A percentile compares a stretch with the other conserved stretches of the same genome.
Conservation (phyloP, 192 early-diverging fungal species). For the Podila clonocystis region DNA sequence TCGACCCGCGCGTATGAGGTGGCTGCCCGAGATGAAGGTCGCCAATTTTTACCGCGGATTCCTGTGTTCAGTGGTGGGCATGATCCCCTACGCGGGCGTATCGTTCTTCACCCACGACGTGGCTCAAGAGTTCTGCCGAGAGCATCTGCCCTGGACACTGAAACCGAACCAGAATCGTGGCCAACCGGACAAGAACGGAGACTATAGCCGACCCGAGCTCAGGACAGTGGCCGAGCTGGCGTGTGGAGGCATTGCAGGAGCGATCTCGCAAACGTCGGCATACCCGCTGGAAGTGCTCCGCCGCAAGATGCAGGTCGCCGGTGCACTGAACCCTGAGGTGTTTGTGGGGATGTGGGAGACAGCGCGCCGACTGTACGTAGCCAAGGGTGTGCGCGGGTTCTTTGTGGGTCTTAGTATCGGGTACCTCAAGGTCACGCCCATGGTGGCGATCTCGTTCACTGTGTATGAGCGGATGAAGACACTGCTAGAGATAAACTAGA, state of each 20-base stretch:
- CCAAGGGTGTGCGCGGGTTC: constrained; percentile 83
- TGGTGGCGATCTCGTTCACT: constrained; percentile 90
- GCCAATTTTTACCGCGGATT: constrained; percentile 97
- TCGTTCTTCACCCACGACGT: constrained; percentile 93
- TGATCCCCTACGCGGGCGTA: constrained; percentile 97
- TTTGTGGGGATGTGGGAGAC: constrained; percentile 69
- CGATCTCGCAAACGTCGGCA: constrained; percentile 83
- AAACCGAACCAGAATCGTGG: constrained; percentile 22
- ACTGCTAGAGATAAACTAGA: constrained; percentile 60
- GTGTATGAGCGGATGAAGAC: constrained; percentile 86
- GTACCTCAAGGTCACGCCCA: constrained; percentile 94
- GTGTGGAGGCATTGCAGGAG: constrained; percentile 86
- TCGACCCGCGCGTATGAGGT: constrained; percentile 25
- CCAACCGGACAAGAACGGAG: constrained; percentile 43
- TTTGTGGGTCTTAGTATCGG: constrained; percentile 98
- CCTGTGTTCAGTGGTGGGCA: constrained; percentile 87
- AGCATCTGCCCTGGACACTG: constrained; percentile 42
- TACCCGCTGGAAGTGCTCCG: constrained; percentile 96
- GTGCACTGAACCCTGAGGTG: constrained; percentile 60
- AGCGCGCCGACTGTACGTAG: constrained; percentile 67
- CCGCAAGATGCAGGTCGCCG: constrained; percentile 86
- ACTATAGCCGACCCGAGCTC: constrained; percentile 62
- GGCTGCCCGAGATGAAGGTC: constrained; percentile 33
- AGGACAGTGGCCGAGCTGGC: constrained; percentile 80
- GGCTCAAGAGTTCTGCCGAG: constrained; percentile 69